Evolutionary conservation across 2,329 filamentous ascomycete species (phyloP).

Genomic region (Verticillium nonalfalfae): DNA sequence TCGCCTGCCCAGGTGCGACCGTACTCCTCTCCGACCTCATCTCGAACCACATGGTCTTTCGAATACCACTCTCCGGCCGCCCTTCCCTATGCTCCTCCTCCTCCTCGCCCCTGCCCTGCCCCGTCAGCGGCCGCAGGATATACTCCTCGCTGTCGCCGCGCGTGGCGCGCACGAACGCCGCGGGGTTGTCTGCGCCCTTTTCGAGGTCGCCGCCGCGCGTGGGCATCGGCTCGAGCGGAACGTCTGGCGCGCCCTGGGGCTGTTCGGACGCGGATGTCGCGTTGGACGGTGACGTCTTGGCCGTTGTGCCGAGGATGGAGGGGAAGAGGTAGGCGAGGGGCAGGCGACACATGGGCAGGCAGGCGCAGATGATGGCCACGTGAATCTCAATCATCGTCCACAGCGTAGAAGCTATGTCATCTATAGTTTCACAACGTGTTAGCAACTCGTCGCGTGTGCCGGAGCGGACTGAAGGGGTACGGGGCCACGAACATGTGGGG

Average conservation of each 20-base stretch:
- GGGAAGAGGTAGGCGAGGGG: conserved; percentile 29
- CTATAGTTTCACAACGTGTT: conserved; percentile 7
- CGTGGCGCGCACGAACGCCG: conserved; percentile 17
- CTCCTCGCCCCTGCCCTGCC: conserved; percentile 1
- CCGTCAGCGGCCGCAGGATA: conserved; percentile 19
- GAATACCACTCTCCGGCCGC: conserved; percentile 17
- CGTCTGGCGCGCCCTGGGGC: conserved; percentile 5
- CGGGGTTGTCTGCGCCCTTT: conserved; percentile 17
- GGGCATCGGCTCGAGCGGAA: conserved; percentile 9
- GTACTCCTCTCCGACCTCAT: conserved; percentile 22
- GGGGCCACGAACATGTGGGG: conserved; percentile 21
- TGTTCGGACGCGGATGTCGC: conserved; percentile 1
- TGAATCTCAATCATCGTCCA: conserved; percentile 33
- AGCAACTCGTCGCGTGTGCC: not conserved
- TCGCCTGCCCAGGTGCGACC: not conserved
- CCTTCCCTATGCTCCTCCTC: conserved; percentile 2
- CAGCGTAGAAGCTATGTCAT: conserved; percentile 27
- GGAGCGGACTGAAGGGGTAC: not conserved
- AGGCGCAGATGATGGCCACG: conserved; percentile 31
- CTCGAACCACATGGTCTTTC: conserved; percentile 28
- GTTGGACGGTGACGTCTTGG: conserved; percentile 5
- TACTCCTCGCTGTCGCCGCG: conserved; percentile 27
- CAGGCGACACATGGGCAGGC: conserved; percentile 31
- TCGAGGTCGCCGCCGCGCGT: conserved; percentile 16
- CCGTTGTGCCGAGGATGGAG: conserved; percentile 18